These are phyloP conservation scores for Chytriomyces sp. DNA, from an alignment of 192 early-diverging fungal species.

Conservation along the genomic window DNA sequence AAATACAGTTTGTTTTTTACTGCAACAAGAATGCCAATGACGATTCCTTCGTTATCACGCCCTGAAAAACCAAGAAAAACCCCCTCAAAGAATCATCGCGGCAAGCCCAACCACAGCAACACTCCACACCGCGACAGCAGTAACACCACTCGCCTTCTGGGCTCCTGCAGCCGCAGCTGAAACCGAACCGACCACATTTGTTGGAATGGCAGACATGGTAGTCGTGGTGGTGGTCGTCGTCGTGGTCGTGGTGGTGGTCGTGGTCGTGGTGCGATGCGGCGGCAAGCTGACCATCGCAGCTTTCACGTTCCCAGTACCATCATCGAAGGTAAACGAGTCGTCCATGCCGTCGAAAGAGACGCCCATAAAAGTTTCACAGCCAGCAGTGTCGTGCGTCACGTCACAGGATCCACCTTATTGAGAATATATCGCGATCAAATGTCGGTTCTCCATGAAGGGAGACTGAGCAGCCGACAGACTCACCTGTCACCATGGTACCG, in stretches of 20 bases:
- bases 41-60: not conserved
- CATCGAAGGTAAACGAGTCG: not conserved
- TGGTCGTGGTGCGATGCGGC: not conserved
- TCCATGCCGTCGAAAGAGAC: not conserved
- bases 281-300: not conserved
- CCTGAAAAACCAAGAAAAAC: no score
- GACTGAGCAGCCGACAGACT: no score
- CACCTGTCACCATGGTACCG: not conserved
- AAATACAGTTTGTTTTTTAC: not conserved
- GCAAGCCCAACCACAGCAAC: not conserved
- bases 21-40: not conserved
- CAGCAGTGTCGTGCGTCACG: slow-evolving; percentile 17
- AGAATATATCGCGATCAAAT: no score
- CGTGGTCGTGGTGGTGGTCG: not conserved
- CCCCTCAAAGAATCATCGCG: not conserved
- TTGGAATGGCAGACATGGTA: not conserved
- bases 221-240: not conserved
- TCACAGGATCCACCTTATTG: slow-evolving; percentile 14
- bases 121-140: not conserved
- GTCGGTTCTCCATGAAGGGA: no score
- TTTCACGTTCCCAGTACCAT: not conserved
- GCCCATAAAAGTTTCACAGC: slow-evolving; percentile 4
- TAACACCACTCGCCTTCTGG: not conserved
- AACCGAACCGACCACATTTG: not conserved
- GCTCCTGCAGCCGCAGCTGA: not conserved